Evolutionary conservation across 2,329 filamentous ascomycete species (phyloP).

Genomic region (Diaporthe aspalathi): DNA sequence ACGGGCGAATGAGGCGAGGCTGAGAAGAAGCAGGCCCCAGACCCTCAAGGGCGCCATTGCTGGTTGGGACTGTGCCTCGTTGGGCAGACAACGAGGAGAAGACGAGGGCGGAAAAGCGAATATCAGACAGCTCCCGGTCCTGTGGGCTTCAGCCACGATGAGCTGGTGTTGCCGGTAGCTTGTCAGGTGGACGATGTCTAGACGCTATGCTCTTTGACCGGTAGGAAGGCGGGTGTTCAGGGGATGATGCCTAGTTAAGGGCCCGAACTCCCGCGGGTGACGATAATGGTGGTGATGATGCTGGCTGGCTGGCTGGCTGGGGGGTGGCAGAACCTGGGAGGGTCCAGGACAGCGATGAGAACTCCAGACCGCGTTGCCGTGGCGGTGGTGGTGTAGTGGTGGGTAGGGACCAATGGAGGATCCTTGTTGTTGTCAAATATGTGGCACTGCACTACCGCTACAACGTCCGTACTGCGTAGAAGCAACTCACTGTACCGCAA

Average conservation of each 20-base stretch:
- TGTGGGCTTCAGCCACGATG: conserved; percentile 9
- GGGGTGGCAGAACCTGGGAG: conserved; percentile 7
- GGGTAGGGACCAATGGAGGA: background rate
- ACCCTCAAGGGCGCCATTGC: conserved; percentile 37
- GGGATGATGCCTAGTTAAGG: background rate
- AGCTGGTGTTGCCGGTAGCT: background rate
- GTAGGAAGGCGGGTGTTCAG: background rate
- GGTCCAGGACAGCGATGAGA: conserved; percentile 5
- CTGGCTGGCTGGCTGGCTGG: background rate
- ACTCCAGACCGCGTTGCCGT: conserved; percentile 25
- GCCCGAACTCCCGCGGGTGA: background rate
- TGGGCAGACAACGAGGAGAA: background rate
- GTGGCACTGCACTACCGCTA: background rate
- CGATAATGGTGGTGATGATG: conserved; percentile 12
- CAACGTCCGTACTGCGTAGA: too few relatives aligned
- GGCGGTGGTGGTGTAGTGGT: conserved; percentile 23
- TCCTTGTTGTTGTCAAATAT: conserved; percentile 24
- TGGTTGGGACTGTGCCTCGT: background rate
- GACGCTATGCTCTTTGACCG: background rate
- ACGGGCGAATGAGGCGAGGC: conserved; percentile 31
- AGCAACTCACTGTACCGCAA: background rate
- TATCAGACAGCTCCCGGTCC: conserved; percentile 1
- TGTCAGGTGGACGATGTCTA: background rate
- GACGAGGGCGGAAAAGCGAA: background rate
- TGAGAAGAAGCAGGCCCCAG: conserved; percentile 36